Evolutionary conservation across 2,329 filamentous ascomycete species (phyloP), one percentile per base, ranked within the genome.

Genomic region (Colletotrichum incanum): DNA sequence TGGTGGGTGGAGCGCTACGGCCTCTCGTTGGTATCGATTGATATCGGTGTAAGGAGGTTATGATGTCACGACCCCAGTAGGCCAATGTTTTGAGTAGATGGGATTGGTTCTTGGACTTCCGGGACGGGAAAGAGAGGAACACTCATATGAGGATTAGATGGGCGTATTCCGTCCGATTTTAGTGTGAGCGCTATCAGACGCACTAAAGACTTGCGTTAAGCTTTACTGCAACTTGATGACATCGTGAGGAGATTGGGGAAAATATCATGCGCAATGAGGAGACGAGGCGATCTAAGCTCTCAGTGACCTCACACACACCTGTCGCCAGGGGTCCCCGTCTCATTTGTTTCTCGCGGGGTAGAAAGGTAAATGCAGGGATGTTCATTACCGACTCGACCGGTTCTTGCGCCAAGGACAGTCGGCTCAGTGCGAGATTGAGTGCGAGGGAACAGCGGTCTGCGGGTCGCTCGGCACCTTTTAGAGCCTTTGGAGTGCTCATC

Each of bases 281-380:
- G 41, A 43, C 7, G 41, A 8, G n/a, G 56, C 56, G 39, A 62
- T 34, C 47, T 37, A 45, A 62, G 43, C 20, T 45, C 50, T 63
- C 11, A 39, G 69, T 72, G 65, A 55, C 45, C 65, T 64, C 69
- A 69, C 59, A 23, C 18, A 34, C 9, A 37, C 5, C 26, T n/a
- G 23, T 63, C 28, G 56, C 37, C 52, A 64, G 65, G 68, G 69
- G 45, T 43, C 56, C 65, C 52, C 61, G 2, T 64, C 26, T 26
- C 56, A 56, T 58, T 31, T 28, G 58, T 50, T 47, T 58, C 65
- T 64, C 52, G 69, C 59, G 69, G 69, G 69, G 69, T 64, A 72
- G 34, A 39, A 50, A 26, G 34, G 34, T 16, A 49, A 20, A n/a
- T 41, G 23, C 64, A 71, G 55, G 64, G 55, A 62, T 71, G 41